Conservation (phyloP, 371 early-diverging fungal genomes). For the Capniomyces stellatus region DNA sequence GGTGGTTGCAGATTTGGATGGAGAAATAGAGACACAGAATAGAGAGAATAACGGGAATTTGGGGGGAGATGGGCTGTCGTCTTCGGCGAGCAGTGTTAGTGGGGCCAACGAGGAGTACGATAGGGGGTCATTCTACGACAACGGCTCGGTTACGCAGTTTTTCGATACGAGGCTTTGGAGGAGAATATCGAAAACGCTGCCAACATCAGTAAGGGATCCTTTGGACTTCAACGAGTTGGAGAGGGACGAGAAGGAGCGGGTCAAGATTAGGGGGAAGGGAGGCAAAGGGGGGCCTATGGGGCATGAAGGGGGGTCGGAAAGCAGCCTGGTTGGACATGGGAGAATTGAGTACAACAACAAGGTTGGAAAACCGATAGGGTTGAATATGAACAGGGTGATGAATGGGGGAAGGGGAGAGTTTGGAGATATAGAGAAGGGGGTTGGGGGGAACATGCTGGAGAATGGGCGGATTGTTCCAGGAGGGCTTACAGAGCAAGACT, state of each 20-base stretch:
- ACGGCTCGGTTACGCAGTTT: constrained; percentile 11
- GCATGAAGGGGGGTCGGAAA: constrained; percentile 11
- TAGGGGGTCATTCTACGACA: not conserved
- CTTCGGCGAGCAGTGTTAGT: not conserved
- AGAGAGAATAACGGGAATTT: not conserved
- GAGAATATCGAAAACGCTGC: constrained; percentile 17
- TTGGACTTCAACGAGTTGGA: constrained; percentile 24
- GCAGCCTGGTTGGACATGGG: not conserved
- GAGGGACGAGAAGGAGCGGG: constrained; percentile 21
- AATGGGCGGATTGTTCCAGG: constrained; percentile 4
- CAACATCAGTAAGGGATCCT: constrained; percentile 21
- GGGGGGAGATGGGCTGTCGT: not conserved
- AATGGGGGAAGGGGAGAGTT: too few species aligned
- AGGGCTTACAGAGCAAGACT: constrained; percentile 8
- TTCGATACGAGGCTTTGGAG: constrained; percentile 19
- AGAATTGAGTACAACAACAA: not conserved
- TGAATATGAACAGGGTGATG: not conserved
- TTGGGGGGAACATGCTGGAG: too few species aligned
- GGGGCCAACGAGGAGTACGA: not conserved
- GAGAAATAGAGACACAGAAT: not conserved
- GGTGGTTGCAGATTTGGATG: not conserved
- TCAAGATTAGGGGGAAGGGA: not conserved
- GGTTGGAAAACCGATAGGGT: too few species aligned
- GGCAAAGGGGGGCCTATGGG: not conserved
- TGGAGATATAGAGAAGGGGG: not conserved